phyloP scores from a whole-genome alignment of 495 filamentous ascomycete genomes.

The Aspergillus mulundensis region DNA sequence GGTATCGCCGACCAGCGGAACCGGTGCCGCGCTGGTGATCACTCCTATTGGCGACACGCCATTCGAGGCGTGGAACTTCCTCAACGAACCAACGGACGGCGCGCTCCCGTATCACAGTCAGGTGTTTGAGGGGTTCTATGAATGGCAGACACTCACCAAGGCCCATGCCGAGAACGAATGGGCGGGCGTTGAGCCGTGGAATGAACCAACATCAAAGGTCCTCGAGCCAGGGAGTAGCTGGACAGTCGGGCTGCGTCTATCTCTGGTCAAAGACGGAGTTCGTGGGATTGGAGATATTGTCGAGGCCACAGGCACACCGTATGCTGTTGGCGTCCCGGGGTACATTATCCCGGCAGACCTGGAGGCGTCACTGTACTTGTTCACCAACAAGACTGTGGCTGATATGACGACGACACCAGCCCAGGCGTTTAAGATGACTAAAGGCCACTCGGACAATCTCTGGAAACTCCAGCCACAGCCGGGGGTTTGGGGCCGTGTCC shows the following conservation, averaged over 20 bases:
- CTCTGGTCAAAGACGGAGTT: constrained; percentile 31
- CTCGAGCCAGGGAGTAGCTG: constrained; percentile 36
- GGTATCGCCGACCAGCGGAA: constrained; percentile 39
- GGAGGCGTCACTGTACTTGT: constrained; percentile 34
- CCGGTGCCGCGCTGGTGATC: constrained; percentile 43
- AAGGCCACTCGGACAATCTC: not conserved
- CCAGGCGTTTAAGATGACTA: constrained; percentile 12
- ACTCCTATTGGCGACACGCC: constrained; percentile 39
- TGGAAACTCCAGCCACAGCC: not conserved
- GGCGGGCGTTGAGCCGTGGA: constrained; percentile 41
- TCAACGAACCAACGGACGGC: constrained; percentile 24
- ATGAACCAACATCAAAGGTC: constrained; percentile 38
- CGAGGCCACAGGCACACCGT: constrained; percentile 31
- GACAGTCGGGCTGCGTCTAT: constrained; percentile 44
- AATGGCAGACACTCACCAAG: constrained; percentile 45
- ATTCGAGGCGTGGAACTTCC: constrained; percentile 48
- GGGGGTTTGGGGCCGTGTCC: constrained; percentile 30
- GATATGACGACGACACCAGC: constrained; percentile 8
- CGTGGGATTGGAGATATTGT: constrained; percentile 38
- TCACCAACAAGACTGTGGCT: constrained; percentile 17
- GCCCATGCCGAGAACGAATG: constrained; percentile 50
- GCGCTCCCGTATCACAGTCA: constrained; percentile 41
- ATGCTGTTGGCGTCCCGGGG: constrained; percentile 44
- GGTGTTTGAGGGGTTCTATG: constrained; percentile 50
- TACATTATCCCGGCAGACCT: constrained; percentile 44